Conservation (phyloP, 208 protist genomes). For the Strigomonas culicis region DNA sequence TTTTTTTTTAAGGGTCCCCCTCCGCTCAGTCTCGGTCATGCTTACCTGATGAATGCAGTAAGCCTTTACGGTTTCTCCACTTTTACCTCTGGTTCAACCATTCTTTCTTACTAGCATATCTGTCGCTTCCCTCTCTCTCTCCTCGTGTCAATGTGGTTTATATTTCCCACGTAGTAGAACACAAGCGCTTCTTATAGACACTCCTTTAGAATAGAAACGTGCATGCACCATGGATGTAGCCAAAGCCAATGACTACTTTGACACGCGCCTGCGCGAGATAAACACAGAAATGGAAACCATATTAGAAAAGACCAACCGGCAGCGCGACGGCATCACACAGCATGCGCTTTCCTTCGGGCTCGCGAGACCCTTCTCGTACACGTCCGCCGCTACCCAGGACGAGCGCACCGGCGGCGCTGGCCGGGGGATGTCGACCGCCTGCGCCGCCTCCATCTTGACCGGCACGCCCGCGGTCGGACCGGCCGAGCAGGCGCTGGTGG, state of each 20-base stretch:
- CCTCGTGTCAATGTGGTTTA: not conserved
- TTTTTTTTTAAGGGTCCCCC: too few species aligned
- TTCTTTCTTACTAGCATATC: too few species aligned
- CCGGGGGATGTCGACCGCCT: not conserved
- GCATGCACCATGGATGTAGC: not conserved
- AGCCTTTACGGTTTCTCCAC: too few species aligned
- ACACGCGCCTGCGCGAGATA: slow-evolving; percentile 49
- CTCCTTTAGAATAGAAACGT: too few species aligned
- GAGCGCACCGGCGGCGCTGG: not conserved
- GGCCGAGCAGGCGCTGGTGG: slow-evolving; percentile 11
- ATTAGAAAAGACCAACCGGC: slow-evolving; percentile 43
- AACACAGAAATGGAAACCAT: slow-evolving; percentile 75
- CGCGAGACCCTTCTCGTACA: not conserved
- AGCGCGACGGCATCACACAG: slow-evolving; percentile 30
- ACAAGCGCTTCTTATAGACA: not conserved
- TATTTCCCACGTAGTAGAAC: not conserved
- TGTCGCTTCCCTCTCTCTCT: not conserved
- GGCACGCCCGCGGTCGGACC: slow-evolving; percentile 4
- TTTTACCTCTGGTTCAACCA: too few species aligned
- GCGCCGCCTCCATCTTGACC: not conserved
- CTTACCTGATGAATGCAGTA: too few species aligned
- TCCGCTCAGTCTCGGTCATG: too few species aligned
- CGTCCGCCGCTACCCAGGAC: not conserved
- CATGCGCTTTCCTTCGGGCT: not conserved
- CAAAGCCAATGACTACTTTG: slow-evolving; percentile 31